A percentile compares a stretch with the other conserved stretches of the same genome.
phyloP scores from a whole-genome alignment of 495 filamentous ascomycete genomes.

The Neurospora pannonica region DNA sequence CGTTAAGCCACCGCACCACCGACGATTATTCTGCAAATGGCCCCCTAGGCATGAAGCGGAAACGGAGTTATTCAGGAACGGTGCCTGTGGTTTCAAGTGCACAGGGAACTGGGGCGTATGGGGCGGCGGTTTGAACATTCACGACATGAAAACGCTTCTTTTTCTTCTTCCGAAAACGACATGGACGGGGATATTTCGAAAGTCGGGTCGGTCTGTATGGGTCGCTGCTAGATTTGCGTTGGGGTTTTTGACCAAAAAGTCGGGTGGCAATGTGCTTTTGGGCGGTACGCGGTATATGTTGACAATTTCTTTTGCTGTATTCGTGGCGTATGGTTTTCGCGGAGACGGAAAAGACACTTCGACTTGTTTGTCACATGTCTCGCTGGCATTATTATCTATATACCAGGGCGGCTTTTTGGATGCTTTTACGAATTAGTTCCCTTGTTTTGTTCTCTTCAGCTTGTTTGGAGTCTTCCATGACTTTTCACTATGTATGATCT shows the following conservation, averaged over 20 bases:
- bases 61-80: slow-evolving; percentile 34
- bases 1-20: slow-evolving; percentile 18
- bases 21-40: slow-evolving; percentile 32
- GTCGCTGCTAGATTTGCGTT: background rate
- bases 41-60: slow-evolving; percentile 38
- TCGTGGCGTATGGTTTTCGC: background rate
- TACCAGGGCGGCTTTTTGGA: background rate
- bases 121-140: background rate
- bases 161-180: background rate
- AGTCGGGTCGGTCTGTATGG: background rate
- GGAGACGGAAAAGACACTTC: background rate
- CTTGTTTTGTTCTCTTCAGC: background rate
- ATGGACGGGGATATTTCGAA: background rate
- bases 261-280: background rate
- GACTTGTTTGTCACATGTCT: background rate
- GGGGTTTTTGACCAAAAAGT: background rate
- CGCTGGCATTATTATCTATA: background rate
- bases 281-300: background rate
- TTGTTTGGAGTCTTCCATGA: background rate
- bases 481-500: background rate
- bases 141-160: background rate
- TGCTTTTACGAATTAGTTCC: background rate
- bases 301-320: background rate
- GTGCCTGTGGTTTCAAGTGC: background rate
- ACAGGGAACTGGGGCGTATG: background rate